A percentile compares a stretch with the other conserved stretches of the same genome.
phyloP scores from a whole-genome alignment of 768 basidiomycete genomes.

The Mycena indigotica region DNA sequence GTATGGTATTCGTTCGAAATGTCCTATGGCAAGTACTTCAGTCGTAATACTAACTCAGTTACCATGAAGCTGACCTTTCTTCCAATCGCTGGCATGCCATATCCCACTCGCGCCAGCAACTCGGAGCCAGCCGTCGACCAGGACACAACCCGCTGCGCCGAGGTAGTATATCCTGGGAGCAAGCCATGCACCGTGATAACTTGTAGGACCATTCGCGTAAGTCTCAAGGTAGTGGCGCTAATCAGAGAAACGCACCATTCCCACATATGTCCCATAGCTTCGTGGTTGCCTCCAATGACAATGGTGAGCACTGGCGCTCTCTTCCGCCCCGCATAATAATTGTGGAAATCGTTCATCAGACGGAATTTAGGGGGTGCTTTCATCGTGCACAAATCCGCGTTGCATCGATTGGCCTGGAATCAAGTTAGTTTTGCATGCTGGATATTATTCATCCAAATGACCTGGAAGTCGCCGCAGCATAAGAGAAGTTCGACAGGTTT shows the following conservation, averaged over 20 bases:
- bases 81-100: slow-evolving; percentile 78
- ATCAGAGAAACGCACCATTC: slow-evolving; percentile 3
- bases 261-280: slow-evolving; percentile 14
- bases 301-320: slow-evolving; percentile 49
- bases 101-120: slow-evolving; percentile 94
- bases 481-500: slow-evolving; percentile 59
- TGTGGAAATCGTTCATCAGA: slow-evolving; percentile 65
- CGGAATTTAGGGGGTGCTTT: slow-evolving; percentile 73
- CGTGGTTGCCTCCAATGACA: slow-evolving; percentile 19
- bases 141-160: slow-evolving; percentile 86
- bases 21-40: slow-evolving; percentile 45
- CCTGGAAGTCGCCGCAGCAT: slow-evolving; percentile 78
- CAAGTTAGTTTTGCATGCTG: background rate
- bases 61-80: slow-evolving; percentile 48
- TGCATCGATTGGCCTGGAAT: slow-evolving; percentile 17
- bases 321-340: slow-evolving; percentile 68
- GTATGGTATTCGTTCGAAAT: slow-evolving; percentile 84
- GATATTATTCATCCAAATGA: background rate
- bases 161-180: slow-evolving; percentile 97
- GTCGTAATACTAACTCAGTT: background rate
- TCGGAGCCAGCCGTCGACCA: slow-evolving; percentile 77
- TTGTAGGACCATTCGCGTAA: slow-evolving; percentile 32
- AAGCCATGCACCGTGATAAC: slow-evolving; percentile 96
- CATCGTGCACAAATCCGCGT: slow-evolving; percentile 60
- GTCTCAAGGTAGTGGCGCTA: background rate